Evolutionary conservation across 2,329 filamentous ascomycete genomes (phyloP), one percentile per base, ranked within the genome.

Genomic region (Fusarium proliferatum): DNA sequence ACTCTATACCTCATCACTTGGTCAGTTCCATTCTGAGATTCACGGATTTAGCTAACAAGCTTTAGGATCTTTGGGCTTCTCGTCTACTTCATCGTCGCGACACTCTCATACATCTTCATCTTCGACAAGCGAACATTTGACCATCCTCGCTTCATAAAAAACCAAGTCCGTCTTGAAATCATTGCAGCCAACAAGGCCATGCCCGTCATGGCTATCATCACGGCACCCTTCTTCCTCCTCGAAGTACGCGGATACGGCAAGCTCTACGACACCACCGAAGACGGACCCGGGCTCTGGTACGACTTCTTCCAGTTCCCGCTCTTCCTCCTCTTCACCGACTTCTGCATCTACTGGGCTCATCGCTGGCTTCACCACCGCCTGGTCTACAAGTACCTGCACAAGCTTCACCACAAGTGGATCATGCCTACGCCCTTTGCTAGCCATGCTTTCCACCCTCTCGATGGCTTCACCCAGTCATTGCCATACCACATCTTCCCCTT

Each of bases 341-440:
- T 92, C 82, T 91, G 88, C 85, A 95, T 97, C 85, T 97, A 97
- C 88, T 94, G 93, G 88, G 96, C 97, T 79, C 95, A 97, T 86
- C 92, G 95, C 64, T 92, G 90, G 64, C 88, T 97, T 70, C 95
- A 97, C 84, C 92, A 95, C 83, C 93, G 93, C 21, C 80, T 85
- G 60, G 77, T 84, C 58, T 98, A 98, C 89, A 97, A 95, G 86
- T 87, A 87, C 75, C 88, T 98, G 56, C 96, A 98, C 89, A 98
- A 98, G 90, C 92, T 95, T 75, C 96, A 98, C 85, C 96, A 98
- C 91, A 98, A 97, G 87, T 98, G 96, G 96, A 98, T 98, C 84
- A 97, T 98, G 94, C 96, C 96, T 6, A 97, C 94, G 6, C 96
- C 96, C 1, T 98, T 90, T 82, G 95, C 96, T 46, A 95, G 92